Evolutionary conservation across 2,329 filamentous ascomycete species (phyloP).

Genomic region (Passalora sequoiae): DNA sequence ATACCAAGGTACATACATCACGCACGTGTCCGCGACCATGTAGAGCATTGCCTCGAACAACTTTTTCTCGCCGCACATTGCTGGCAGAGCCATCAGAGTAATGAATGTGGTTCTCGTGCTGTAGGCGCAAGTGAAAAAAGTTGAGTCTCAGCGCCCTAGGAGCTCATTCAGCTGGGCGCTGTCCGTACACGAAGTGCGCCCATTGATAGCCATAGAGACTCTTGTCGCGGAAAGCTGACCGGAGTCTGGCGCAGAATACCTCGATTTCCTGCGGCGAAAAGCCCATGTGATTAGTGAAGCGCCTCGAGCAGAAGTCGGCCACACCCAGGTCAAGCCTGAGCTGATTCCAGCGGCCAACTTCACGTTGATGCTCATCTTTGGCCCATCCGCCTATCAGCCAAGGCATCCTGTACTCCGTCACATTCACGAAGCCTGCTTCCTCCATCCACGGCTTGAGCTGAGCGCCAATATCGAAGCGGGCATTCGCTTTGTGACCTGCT

Average conservation of each 20-base stretch:
- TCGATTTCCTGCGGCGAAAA: conserved; percentile 13
- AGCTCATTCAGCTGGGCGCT: too few relatives aligned
- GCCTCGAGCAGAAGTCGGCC: conserved; percentile 15
- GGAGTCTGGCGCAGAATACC: conserved; percentile 12
- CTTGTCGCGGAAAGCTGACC: conserved; percentile 11
- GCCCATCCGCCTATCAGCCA: conserved; percentile 24
- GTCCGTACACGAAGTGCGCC: conserved; percentile 18
- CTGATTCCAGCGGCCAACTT: conserved; percentile 21
- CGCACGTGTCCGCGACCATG: too few relatives aligned
- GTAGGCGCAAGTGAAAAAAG: too few relatives aligned
- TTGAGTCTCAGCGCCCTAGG: too few relatives aligned
- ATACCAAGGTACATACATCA: too few relatives aligned
- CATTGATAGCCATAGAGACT: conserved; percentile 13
- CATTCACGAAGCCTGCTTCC: conserved; percentile 25
- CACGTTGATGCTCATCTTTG: conserved; percentile 20
- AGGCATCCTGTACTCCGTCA: conserved; percentile 22
- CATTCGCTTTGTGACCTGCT: conserved; percentile 16
- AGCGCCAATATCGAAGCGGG: conserved; percentile 17
- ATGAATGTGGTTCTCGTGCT: too few relatives aligned
- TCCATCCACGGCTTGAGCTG: conserved; percentile 20
- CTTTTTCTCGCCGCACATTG: too few relatives aligned
- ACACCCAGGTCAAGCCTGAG: conserved; percentile 13
- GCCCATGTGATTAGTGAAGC: conserved; percentile 12
- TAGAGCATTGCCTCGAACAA: too few relatives aligned
- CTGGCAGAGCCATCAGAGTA: too few relatives aligned